Evolutionary conservation across 1,284 basidiomycete genomes (phyloP).

Genomic region (Caloboletus firmus): DNA sequence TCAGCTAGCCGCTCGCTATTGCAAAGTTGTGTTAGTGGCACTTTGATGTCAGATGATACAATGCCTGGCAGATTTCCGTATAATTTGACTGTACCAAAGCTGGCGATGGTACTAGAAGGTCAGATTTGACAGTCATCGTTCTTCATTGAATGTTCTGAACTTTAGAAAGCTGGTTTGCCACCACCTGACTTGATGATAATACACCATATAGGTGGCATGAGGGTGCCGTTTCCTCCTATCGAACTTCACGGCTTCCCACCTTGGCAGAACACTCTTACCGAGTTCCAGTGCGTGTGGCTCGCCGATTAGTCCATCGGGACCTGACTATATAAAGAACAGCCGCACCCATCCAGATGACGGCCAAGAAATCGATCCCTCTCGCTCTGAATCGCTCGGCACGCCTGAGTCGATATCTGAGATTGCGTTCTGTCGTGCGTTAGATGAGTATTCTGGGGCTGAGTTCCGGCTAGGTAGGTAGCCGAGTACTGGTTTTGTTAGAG

Average conservation of each 20-base stretch:
- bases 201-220: constrained; percentile 49
- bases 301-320: neutral
- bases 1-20: constrained; percentile 42
- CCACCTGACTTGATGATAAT: constrained; percentile 76
- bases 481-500: constrained; percentile 5
- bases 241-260: constrained; percentile 75
- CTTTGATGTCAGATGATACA: constrained; percentile 2
- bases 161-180: constrained; percentile 48
- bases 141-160: constrained; percentile 7
- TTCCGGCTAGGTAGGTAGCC: constrained; percentile 70
- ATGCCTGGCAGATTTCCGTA: constrained; percentile 22
- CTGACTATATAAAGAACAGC: constrained; percentile 18
- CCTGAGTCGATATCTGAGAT: constrained; percentile 45
- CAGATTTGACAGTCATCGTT: constrained; percentile 13
- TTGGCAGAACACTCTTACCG: constrained; percentile 74
- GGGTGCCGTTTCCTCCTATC: constrained; percentile 43
- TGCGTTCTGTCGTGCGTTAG: constrained; percentile 63
- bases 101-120: constrained; percentile 63
- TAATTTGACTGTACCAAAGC: constrained; percentile 43
- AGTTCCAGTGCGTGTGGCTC: constrained; percentile 60
- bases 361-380: neutral
- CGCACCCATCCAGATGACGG: constrained; percentile 25
- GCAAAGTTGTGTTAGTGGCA: constrained; percentile 7
- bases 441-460: constrained; percentile 67
- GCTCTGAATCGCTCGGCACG: neutral